phyloP scores from a whole-genome alignment of 1,139 yeast genomes.

The Kurtzmaniella natalensis region DNA sequence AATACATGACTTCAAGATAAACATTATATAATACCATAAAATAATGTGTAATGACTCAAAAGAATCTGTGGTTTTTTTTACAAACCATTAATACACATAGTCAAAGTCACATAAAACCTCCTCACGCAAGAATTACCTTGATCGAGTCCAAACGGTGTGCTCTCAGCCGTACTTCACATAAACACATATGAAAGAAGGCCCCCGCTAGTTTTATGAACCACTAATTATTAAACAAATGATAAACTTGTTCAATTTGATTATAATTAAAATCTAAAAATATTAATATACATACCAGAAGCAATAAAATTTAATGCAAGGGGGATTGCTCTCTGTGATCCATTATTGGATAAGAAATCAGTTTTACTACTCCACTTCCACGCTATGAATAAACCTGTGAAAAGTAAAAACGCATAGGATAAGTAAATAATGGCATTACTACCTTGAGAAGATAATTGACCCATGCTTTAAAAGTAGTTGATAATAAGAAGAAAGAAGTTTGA shows the following conservation, averaged over 20 bases:
- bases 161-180: slow-evolving; percentile 60
- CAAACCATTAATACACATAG: no score
- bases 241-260: slow-evolving; percentile 4
- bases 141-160: slow-evolving; percentile 77
- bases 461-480: slow-evolving; percentile 5
- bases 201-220: slow-evolving; percentile 46
- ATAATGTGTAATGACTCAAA: no score
- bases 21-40: no score
- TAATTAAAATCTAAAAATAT: neutral
- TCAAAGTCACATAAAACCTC: slow-evolving; percentile 35
- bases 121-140: slow-evolving; percentile 91
- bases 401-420: slow-evolving; percentile 62
- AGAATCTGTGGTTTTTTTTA: no score
- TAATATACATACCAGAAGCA: slow-evolving; percentile 73
- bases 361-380: slow-evolving; percentile 50
- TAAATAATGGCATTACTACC: slow-evolving; percentile 73
- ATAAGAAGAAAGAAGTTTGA: neutral
- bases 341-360: slow-evolving; percentile 62
- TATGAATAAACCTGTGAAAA: slow-evolving; percentile 54
- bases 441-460: slow-evolving; percentile 33
- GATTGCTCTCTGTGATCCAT: slow-evolving; percentile 75
- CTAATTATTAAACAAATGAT: no score
- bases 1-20: no score
- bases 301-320: slow-evolving; percentile 82
- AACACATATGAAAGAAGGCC: no score